Evolutionary conservation across 2,329 filamentous ascomycete genomes (phyloP).

Genomic region (Sclerotinia subarctica): DNA sequence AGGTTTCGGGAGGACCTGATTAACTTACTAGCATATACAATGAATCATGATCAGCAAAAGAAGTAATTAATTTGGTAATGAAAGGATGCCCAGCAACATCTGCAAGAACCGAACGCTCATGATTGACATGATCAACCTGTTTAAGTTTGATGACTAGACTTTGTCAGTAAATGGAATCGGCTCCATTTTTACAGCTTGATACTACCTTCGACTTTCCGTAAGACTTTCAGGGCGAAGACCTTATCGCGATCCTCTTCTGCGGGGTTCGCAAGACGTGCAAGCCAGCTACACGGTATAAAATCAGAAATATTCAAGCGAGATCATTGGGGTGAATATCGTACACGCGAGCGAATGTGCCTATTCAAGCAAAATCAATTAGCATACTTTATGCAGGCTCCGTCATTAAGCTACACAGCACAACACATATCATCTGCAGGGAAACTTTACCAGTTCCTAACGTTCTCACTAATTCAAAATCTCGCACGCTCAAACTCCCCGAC

Average conservation of each 20-base stretch:
- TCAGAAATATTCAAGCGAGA: slow-evolving; percentile 16
- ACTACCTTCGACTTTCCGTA: slow-evolving; percentile 60
- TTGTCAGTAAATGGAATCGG: background rate
- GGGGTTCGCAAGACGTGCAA: slow-evolving; percentile 62
- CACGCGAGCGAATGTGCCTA: slow-evolving; percentile 78
- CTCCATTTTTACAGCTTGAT: background rate
- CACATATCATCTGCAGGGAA: slow-evolving; percentile 3
- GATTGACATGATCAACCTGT: slow-evolving; percentile 82
- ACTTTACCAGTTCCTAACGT: slow-evolving; percentile 69
- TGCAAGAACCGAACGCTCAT: slow-evolving; percentile 75
- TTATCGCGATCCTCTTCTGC: slow-evolving; percentile 54
- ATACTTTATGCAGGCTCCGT: slow-evolving; percentile 19
- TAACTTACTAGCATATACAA: slow-evolving; percentile 67
- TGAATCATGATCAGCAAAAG: slow-evolving; percentile 75
- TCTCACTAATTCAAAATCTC: slow-evolving; percentile 70
- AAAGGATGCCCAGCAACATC: slow-evolving; percentile 79
- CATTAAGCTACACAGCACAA: slow-evolving; percentile 16
- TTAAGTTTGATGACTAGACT: slow-evolving; percentile 70
- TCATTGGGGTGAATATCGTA: slow-evolving; percentile 17
- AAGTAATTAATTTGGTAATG: slow-evolving; percentile 74
- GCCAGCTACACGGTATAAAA: slow-evolving; percentile 45
- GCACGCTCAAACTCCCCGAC: slow-evolving; percentile 40
- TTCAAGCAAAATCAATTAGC: slow-evolving; percentile 25
- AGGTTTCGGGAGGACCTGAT: slow-evolving; percentile 22
- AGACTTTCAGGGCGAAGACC: slow-evolving; percentile 79